phyloP scores from a whole-genome alignment of 108 stramenopile genomes.

The Schizochytrium sp. region DNA sequence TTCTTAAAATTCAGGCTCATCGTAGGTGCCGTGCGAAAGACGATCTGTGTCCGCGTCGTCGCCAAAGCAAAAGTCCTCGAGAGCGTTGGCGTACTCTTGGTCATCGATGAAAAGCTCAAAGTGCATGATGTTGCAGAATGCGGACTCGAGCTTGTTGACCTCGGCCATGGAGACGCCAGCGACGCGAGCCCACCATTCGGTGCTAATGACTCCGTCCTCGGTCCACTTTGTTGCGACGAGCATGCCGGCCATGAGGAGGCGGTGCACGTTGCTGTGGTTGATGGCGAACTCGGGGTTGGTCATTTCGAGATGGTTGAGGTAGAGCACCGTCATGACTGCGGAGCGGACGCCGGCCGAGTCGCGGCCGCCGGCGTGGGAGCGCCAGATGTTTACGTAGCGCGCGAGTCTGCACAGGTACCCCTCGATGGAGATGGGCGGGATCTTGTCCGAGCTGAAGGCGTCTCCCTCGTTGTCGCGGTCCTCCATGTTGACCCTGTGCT shows the following conservation, averaged over 20 bases:
- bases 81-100: neutral
- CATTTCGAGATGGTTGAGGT: neutral
- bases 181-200: neutral
- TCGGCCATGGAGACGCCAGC: neutral
- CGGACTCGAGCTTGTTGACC: slow-evolving; percentile 2
- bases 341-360: slow-evolving; percentile 13
- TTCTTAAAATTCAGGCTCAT: too few relatives aligned
- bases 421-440: neutral
- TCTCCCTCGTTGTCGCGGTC: neutral
- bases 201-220: neutral
- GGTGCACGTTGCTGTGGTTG: neutral
- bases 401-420: neutral
- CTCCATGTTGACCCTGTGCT: neutral
- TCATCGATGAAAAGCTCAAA: slow-evolving; percentile 10
- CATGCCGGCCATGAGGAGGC: neutral
- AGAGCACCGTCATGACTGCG: neutral
- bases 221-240: slow-evolving; percentile 2
- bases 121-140: neutral
- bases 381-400: slow-evolving; percentile 1
- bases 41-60: too few relatives aligned
- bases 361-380: neutral
- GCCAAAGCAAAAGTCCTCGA: neutral
- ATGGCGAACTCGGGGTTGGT: neutral
- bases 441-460: neutral
- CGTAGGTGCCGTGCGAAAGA: too few relatives aligned